phyloP scores from a whole-genome alignment of 1,284 basidiomycete genomes.

The Apiotrichum laibachii region DNA sequence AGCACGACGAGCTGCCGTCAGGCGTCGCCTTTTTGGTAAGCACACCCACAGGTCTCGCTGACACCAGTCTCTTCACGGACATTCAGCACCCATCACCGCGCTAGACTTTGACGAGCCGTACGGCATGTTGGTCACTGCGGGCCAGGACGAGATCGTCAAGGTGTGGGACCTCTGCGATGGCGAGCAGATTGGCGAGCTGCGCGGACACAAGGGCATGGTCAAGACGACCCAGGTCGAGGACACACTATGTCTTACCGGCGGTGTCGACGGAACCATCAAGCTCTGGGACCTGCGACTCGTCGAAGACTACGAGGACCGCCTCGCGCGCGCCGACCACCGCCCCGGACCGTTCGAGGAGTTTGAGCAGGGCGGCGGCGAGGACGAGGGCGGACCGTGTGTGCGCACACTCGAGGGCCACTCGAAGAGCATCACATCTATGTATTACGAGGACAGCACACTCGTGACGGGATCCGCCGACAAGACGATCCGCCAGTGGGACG shows the following conservation, averaged over 20 bases:
- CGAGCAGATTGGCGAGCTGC: conserved; percentile 72
- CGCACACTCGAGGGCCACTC: conserved; percentile 84
- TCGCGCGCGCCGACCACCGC: conserved; percentile 46
- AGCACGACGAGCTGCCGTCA: conserved; percentile 91
- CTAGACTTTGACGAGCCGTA: conserved; percentile 97
- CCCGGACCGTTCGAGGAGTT: conserved; percentile 40
- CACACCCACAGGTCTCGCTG: conserved; percentile 1
- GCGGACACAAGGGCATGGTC: conserved; percentile 72
- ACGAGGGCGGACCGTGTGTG: conserved; percentile 62
- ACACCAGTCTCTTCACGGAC: conserved; percentile 70
- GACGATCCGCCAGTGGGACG: conserved; percentile 97
- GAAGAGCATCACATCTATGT: conserved; percentile 85
- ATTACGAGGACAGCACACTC: conserved; percentile 91
- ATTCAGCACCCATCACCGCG: conserved; percentile 76
- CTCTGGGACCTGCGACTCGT: conserved; percentile 84
- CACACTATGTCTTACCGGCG: conserved; percentile 84
- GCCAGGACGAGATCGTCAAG: conserved; percentile 63
- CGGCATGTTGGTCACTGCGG: conserved; percentile 83
- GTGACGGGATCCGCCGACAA: conserved; percentile 98
- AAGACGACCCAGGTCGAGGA: conserved; percentile 94
- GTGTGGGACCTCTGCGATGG: conserved; percentile 58
- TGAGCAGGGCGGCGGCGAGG: conserved; percentile 33
- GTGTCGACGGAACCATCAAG: conserved; percentile 76
- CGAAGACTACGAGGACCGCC: conserved; percentile 69
- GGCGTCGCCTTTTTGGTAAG: conserved; percentile 94